These are phyloP conservation scores for Euphrasia confusa DNA, from an alignment of 257 asterid genomes.

Conservation along the genomic window DNA sequence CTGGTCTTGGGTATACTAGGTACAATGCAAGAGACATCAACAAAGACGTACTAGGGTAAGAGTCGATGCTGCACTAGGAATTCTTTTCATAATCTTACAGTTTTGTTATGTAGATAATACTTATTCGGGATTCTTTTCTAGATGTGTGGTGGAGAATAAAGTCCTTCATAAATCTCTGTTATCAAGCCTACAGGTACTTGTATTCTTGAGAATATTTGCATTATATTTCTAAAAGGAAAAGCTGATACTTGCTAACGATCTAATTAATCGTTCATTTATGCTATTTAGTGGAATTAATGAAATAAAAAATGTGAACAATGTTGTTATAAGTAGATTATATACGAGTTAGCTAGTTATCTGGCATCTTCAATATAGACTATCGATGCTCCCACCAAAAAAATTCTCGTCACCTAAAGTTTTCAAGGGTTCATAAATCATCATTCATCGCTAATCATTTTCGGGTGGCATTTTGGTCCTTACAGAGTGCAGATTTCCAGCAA, in stretches of 20 bases:
- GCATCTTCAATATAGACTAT: too few species aligned
- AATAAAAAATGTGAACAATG: background rate
- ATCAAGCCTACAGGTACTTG: slow-evolving; percentile 69
- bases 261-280: background rate
- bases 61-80: slow-evolving; percentile 18
- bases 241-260: slow-evolving; percentile 4
- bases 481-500: slow-evolving; percentile 52
- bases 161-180: slow-evolving; percentile 79
- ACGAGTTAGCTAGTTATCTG: background rate
- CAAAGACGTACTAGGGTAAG: slow-evolving; percentile 85
- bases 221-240: slow-evolving; percentile 9
- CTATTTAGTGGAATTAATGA: background rate
- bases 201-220: slow-evolving; percentile 16
- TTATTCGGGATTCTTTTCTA: slow-evolving; percentile 33
- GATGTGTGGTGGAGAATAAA: slow-evolving; percentile 99
- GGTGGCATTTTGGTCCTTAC: slow-evolving; percentile 26
- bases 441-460: slow-evolving; percentile 4
- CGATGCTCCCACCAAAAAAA: background rate
- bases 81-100: slow-evolving; percentile 19
- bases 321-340: background rate
- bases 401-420: background rate
- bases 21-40: slow-evolving; percentile 74
- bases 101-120: slow-evolving; percentile 28
- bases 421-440: background rate
- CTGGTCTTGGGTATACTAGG: slow-evolving; percentile 89